phyloP scores from a whole-genome alignment of 331 rosid genomes.

The Acacia pycnantha region DNA sequence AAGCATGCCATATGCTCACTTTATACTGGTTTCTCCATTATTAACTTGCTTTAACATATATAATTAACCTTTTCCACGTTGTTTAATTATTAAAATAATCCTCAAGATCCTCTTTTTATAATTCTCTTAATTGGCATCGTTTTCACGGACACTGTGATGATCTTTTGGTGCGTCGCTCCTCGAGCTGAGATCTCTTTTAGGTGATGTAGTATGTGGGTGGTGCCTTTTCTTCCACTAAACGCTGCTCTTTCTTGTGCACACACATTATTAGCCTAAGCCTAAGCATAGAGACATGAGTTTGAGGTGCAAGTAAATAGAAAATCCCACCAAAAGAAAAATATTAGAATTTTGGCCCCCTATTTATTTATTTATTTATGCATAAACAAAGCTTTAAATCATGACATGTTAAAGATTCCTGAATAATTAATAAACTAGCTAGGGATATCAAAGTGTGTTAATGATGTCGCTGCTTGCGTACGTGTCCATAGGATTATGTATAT shows the following conservation, averaged over 20 bases:
- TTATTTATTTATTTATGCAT: background rate
- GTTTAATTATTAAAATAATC: background rate
- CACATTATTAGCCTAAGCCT: slow-evolving; percentile 15
- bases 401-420: slow-evolving; percentile 18
- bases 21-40: background rate
- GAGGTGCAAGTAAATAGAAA: slow-evolving; percentile 16
- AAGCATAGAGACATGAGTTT: slow-evolving; percentile 30
- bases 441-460: background rate
- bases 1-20: background rate
- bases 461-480: slow-evolving; percentile 33
- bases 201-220: background rate
- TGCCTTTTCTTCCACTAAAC: background rate
- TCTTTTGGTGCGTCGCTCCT: background rate
- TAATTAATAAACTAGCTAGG: slow-evolving; percentile 17
- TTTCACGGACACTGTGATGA: background rate
- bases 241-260: background rate
- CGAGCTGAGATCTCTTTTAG: background rate
- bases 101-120: background rate
- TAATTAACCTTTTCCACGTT: background rate
- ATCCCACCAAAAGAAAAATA: slow-evolving; percentile 23
- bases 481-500: background rate
- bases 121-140: background rate
- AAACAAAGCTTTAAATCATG: background rate
- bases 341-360: background rate
- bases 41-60: background rate